Evolutionary conservation across 2,329 filamentous ascomycete species (phyloP).

Genomic region (Talaromyces sp.): DNA sequence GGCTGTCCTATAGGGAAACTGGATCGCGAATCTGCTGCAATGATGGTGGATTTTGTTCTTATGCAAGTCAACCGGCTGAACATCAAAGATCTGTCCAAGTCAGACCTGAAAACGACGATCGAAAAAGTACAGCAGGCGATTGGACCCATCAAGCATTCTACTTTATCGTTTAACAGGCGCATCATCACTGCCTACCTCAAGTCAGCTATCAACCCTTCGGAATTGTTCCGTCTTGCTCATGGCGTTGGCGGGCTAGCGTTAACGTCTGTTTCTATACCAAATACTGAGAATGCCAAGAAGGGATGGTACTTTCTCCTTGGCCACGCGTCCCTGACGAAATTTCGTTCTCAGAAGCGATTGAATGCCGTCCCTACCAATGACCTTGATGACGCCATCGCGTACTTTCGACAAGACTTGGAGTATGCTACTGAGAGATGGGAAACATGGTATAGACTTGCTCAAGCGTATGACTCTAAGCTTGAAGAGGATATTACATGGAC

Average conservation of each 20-base stretch:
- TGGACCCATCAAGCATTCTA: conserved; percentile 66
- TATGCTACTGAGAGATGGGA: conserved; percentile 80
- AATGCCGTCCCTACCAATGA: conserved; percentile 77
- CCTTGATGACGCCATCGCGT: conserved; percentile 72
- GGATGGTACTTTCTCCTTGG: conserved; percentile 92
- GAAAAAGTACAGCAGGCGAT: conserved; percentile 90
- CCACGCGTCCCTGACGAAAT: conserved; percentile 81
- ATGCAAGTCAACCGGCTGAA: conserved; percentile 74
- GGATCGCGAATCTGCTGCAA: conserved; percentile 72
- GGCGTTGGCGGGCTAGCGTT: conserved; percentile 71
- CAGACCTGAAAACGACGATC: conserved; percentile 81
- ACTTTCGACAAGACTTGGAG: conserved; percentile 75
- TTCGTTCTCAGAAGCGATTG: conserved; percentile 70
- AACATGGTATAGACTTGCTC: conserved; percentile 81
- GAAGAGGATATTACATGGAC: conserved; percentile 86
- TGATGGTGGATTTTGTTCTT: conserved; percentile 78
- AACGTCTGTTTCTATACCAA: conserved; percentile 63
- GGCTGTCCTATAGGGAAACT: conserved; percentile 70
- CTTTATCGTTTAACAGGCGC: conserved; percentile 80
- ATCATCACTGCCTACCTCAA: conserved; percentile 77
- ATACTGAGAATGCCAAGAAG: conserved; percentile 63
- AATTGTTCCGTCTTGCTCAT: conserved; percentile 72
- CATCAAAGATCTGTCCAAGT: conserved; percentile 86
- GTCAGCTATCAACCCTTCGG: conserved; percentile 73
- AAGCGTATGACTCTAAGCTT: conserved; percentile 80